Conservation (phyloP, 1,284 basidiomycete species). For the Cryptococcus depauperatus region DNA sequence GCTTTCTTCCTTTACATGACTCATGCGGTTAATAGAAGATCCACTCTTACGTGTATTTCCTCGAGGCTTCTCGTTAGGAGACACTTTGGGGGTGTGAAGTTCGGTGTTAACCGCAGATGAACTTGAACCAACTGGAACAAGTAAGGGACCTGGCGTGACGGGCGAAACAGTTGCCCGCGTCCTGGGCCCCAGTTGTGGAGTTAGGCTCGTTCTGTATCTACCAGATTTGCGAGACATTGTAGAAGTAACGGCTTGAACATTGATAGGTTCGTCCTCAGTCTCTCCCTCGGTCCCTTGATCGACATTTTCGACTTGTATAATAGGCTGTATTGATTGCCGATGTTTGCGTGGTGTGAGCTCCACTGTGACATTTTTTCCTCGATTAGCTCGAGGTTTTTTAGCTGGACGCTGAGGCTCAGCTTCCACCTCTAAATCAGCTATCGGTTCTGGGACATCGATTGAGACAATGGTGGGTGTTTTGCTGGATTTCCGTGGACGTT, state of each 20-base stretch:
- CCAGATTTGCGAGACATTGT: too few relatives aligned
- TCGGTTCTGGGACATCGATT: neutral
- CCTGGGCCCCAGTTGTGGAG: too few relatives aligned
- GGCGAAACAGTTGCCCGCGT: too few relatives aligned
- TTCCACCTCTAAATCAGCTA: neutral
- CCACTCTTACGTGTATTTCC: slow-evolving; percentile 12
- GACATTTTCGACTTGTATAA: slow-evolving; percentile 7
- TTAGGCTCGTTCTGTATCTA: too few relatives aligned
- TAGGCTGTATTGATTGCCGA: slow-evolving; percentile 3
- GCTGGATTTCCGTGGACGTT: slow-evolving; percentile 9
- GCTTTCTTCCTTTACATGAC: slow-evolving; percentile 57
- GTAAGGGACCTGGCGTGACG: slow-evolving; percentile 5
- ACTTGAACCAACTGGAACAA: slow-evolving; percentile 4
- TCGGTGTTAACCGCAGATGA: slow-evolving; percentile 8
- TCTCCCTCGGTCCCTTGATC: slow-evolving; percentile 12
- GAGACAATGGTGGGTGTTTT: neutral
- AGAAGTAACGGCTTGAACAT: neutral
- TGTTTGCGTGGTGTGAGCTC: slow-evolving; percentile 13
- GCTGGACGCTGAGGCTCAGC: slow-evolving; percentile 11
- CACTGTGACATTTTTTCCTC: slow-evolving; percentile 5
- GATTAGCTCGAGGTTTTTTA: slow-evolving; percentile 12
- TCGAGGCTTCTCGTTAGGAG: slow-evolving; percentile 6
- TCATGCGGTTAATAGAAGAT: slow-evolving; percentile 12
- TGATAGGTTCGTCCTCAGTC: slow-evolving; percentile 7
- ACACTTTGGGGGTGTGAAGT: slow-evolving; percentile 10